phyloP scores from a whole-genome alignment of 257 asterid genomes.

The Cynanchum wilfordii region DNA sequence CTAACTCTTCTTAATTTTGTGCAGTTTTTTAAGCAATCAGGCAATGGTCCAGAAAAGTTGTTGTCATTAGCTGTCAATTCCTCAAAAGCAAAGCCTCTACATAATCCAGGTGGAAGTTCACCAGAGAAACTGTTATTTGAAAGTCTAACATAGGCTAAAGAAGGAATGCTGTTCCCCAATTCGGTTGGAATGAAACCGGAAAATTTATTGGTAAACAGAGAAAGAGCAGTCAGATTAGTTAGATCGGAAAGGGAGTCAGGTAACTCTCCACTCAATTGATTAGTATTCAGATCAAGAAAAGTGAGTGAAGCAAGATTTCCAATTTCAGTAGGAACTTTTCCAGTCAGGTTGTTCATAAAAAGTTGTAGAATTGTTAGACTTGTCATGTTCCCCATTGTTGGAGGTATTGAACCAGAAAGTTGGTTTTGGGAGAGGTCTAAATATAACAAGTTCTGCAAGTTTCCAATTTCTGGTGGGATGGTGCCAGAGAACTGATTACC shows the following conservation, averaged over 20 bases:
- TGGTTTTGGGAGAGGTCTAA: constrained; percentile 50
- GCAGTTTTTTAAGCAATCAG: constrained; percentile 65
- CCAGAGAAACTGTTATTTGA: constrained; percentile 64
- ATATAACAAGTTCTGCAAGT: constrained; percentile 23
- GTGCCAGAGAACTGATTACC: constrained; percentile 51
- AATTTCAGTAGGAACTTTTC: constrained; percentile 50
- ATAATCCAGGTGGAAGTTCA: constrained; percentile 51
- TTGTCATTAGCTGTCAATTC: constrained; percentile 51
- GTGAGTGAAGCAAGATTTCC: constrained; percentile 40
- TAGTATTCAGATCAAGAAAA: constrained; percentile 39
- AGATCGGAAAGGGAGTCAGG: constrained; percentile 56
- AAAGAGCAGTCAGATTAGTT: constrained; percentile 25
- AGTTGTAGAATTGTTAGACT: constrained; percentile 42
- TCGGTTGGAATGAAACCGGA: constrained; percentile 54
- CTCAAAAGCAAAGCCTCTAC: constrained; percentile 45
- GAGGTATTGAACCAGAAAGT: constrained; percentile 61
- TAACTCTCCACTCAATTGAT: constrained; percentile 52
- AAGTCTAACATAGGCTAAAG: constrained; percentile 40
- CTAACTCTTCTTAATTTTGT: constrained; percentile 38
- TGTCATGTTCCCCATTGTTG: constrained; percentile 42
- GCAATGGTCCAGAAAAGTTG: constrained; percentile 58
- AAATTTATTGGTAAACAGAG: constrained; percentile 43
- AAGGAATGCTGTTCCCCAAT: constrained; percentile 47
- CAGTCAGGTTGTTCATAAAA: constrained; percentile 50
- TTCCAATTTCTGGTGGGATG: constrained; percentile 54